A percentile compares a stretch with the other conserved stretches of the same genome.
phyloP scores from a whole-genome alignment of 83 land plant species.

The Diphasiastrum complanatum region DNA sequence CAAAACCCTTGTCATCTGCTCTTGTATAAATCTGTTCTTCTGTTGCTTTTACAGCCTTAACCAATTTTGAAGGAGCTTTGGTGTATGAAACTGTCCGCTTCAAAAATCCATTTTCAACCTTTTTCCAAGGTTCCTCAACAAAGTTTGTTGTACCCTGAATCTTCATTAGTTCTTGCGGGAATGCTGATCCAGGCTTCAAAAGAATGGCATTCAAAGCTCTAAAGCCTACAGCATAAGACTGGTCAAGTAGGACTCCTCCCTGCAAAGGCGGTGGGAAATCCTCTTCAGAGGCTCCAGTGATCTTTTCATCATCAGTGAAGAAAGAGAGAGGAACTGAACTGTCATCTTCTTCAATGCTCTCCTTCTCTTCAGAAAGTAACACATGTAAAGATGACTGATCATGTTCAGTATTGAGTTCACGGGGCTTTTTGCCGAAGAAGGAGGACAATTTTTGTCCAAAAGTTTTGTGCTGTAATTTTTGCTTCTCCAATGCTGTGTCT shows the following conservation, averaged over 20 bases:
- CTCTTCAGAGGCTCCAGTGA: neutral
- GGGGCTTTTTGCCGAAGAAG: too few relatives aligned
- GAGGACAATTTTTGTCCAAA: too few relatives aligned
- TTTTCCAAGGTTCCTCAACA: constrained; percentile 47
- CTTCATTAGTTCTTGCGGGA: constrained; percentile 33
- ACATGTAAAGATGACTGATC: too few relatives aligned
- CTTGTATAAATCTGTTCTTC: constrained; percentile 61
- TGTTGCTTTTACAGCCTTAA: constrained; percentile 51
- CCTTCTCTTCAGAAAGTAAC: too few relatives aligned
- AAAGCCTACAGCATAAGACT: constrained; percentile 29
- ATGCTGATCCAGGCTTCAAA: constrained; percentile 49
- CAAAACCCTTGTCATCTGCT: constrained; percentile 52
- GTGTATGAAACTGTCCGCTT: constrained; percentile 37
- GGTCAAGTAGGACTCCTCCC: constrained; percentile 57
- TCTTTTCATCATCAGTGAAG: constrained; percentile 11
- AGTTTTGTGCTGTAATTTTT: too few relatives aligned
- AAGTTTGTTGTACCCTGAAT: constrained; percentile 42
- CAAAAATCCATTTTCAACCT: constrained; percentile 23
- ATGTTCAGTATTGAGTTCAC: too few relatives aligned
- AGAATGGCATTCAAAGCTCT: constrained; percentile 43
- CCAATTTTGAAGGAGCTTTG: constrained; percentile 51
- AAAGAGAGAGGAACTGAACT: constrained; percentile 7
- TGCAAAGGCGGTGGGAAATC: constrained; percentile 41
- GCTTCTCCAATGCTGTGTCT: too few relatives aligned
- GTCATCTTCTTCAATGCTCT: neutral